Conservation (phyloP, 1,284 basidiomycete species). For the Fomitopsis palustris region DNA sequence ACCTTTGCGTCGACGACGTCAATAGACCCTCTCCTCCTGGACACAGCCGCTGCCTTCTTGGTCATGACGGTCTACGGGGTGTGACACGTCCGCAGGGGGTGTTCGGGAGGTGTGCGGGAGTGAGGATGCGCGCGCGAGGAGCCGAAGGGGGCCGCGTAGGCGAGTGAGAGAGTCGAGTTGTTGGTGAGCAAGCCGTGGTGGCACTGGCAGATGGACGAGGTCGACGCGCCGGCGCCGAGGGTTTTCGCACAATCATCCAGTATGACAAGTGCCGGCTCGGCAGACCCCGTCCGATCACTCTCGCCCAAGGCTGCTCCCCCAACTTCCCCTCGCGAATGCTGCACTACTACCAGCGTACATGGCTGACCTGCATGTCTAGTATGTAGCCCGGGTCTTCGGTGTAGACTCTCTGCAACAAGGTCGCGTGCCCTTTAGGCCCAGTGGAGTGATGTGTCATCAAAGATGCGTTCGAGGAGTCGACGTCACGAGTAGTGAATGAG, state of each 20-base stretch:
- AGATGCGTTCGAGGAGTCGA: no score
- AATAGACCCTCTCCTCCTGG: conserved; percentile 34
- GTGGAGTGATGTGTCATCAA: no score
- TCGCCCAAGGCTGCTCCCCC: background rate
- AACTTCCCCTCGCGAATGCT: no score
- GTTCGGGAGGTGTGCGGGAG: background rate
- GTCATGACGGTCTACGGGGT: conserved; percentile 19
- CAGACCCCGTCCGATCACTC: background rate
- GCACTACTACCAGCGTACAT: background rate
- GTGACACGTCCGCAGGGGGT: background rate
- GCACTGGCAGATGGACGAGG: background rate
- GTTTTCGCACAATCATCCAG: background rate
- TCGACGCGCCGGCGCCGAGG: background rate
- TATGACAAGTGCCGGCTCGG: background rate
- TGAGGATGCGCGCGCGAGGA: background rate
- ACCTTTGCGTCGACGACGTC: conserved; percentile 75
- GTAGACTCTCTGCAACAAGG: no score
- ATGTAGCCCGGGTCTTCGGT: no score
- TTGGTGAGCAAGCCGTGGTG: background rate
- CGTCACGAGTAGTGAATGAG: no score
- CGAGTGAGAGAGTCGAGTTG: background rate
- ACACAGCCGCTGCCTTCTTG: conserved; percentile 15
- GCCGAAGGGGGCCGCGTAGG: background rate
- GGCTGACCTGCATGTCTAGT: no score
- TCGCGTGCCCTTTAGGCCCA: no score